Percentiles rank a stretch among this genome's conserved stretches.
These are phyloP conservation scores for Apiotrichum brassicae DNA, from an alignment of 1,284 basidiomycete genomes.

Conservation along the genomic window DNA sequence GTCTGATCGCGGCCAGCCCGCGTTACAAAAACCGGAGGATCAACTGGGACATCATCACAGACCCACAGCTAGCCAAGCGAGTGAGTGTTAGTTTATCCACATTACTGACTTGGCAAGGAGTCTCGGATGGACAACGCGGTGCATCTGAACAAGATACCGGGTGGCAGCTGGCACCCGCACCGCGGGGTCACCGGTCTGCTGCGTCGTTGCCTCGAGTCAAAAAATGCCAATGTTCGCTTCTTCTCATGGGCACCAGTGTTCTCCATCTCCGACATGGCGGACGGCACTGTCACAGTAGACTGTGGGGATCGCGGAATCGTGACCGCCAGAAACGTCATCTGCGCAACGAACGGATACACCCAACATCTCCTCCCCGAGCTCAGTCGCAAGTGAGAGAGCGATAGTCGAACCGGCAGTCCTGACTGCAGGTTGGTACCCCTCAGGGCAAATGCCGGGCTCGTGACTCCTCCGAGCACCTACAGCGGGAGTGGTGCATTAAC, in stretches of 20 bases:
- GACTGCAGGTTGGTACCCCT: constrained; percentile 20
- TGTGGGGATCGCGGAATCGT: constrained; percentile 21
- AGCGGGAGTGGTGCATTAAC: constrained; percentile 15
- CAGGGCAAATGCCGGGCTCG: constrained; percentile 23
- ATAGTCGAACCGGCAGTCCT: neutral
- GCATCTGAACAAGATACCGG: neutral
- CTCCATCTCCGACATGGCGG: neutral
- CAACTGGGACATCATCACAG: neutral
- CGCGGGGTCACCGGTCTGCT: constrained; percentile 10
- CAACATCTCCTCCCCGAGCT: constrained; percentile 24
- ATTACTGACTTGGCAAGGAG: neutral
- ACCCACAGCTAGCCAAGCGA: neutral
- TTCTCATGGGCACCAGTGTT: constrained; percentile 13
- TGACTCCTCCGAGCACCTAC: constrained; percentile 20
- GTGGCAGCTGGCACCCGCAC: constrained; percentile 16
- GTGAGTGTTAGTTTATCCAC: neutral
- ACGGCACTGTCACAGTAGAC: constrained; percentile 18
- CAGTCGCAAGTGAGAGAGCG: neutral
- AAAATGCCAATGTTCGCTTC: constrained; percentile 1
- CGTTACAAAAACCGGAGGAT: neutral
- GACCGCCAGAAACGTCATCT: constrained; percentile 23
- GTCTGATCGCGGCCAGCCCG: neutral
- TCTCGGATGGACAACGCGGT: constrained; percentile 4
- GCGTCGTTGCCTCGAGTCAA: constrained; percentile 5
- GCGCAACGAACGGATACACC: constrained; percentile 39